Evolutionary conservation across 2,329 filamentous ascomycete species (phyloP), one percentile per base, ranked within the genome.

Genomic region (Cercospora janseana): DNA sequence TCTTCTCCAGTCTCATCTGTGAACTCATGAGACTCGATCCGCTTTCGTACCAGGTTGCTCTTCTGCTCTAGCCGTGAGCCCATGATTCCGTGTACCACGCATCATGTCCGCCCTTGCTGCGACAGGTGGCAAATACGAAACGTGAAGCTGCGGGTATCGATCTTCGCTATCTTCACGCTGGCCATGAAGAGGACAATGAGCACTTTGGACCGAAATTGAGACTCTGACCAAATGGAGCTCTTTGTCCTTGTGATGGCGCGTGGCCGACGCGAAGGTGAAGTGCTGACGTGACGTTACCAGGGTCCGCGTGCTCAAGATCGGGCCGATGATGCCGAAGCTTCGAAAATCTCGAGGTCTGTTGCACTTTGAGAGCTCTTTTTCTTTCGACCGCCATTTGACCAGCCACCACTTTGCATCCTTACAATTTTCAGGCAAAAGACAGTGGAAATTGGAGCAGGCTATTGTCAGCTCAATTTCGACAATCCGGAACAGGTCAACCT

Each of bases 1-100:
- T 98, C 94, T 51, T 97, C 92, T 50, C 93, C 92, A 18, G 80
- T 79, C 28, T 60, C 59, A 63, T 87, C 79, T 2, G 85, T 76
- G 67, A 96, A 97, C 2, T 77, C 79, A 70, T 95, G 82, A 56
- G 71, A 77, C 55, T 82, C 79, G 60, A 85, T 85, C 57, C 79
- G 75, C 68, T 84, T 85, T 56, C 81, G 79, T 60, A 82, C 79
- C 24, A 75, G 69, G 52, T 71, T 74, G 27, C 80, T 83, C 54
- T 81, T 83, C 58, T 73, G 72, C 59, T 85, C 78, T 55, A 83
- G 73, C 59, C 79, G 73, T 55, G 81, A 84, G 69, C 81, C 81
- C 81, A 85, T 85, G 49, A 45, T 69, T 47, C 23, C 41, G 46
- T 28, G 13, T 28, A 15, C 35, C 34, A 13, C 4, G 46, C 56